phyloP scores from a whole-genome alignment of 192 early-diverging fungal genomes.

The Obelidium mucronatum region DNA sequence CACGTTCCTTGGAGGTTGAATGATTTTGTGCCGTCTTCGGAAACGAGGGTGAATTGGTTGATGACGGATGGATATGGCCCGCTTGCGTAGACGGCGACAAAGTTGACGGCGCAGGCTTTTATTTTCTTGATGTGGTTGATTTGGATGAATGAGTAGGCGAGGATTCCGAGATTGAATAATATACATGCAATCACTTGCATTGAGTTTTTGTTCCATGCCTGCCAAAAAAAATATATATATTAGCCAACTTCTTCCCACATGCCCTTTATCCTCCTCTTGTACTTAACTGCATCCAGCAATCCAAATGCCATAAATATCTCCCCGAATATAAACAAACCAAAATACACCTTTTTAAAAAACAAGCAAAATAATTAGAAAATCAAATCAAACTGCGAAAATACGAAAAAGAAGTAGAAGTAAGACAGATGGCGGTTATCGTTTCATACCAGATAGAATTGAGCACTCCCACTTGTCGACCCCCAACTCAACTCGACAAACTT shows the following conservation, averaged over 20 bases:
- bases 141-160: slow-evolving; percentile 36
- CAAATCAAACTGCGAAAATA: background rate
- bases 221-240: background rate
- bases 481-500: slow-evolving; percentile 28
- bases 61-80: slow-evolving; percentile 1
- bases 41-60: background rate
- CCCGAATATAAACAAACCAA: slow-evolving; percentile 4
- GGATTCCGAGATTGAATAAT: slow-evolving; percentile 29
- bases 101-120: background rate
- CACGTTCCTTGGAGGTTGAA: slow-evolving; percentile 21
- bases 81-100: background rate
- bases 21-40: too few relatives aligned
- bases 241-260: background rate
- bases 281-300: slow-evolving; percentile 18
- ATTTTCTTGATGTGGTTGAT: slow-evolving; percentile 20
- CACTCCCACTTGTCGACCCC: background rate
- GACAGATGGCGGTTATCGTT: background rate
- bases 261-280: background rate
- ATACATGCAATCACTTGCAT: slow-evolving; percentile 36
- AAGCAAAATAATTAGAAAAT: background rate
- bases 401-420: background rate
- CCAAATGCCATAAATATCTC: slow-evolving; percentile 27
- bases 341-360: slow-evolving; percentile 3
- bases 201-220: slow-evolving; percentile 41
- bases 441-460: slow-evolving; percentile 30